These are phyloP conservation scores for Parastagonospora nodorum DNA, from an alignment of 2,329 filamentous ascomycete species.

Conservation along the genomic window DNA sequence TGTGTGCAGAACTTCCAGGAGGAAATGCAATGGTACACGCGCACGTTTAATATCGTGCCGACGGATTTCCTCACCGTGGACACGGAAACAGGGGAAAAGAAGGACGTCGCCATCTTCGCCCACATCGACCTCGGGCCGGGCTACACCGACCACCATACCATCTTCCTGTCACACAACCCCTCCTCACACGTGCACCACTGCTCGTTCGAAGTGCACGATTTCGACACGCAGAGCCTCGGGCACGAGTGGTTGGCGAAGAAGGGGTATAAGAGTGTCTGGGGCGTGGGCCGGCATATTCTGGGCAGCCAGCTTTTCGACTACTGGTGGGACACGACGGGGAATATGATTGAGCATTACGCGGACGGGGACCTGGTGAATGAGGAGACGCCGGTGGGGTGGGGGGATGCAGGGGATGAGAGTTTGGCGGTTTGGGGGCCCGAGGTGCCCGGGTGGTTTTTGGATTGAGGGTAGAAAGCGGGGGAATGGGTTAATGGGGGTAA, in stretches of 20 bases:
- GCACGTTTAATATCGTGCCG: constrained; percentile 54
- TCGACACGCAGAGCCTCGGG: constrained; percentile 71
- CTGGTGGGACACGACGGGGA: constrained; percentile 67
- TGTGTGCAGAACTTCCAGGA: constrained; percentile 46
- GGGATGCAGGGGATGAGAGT: constrained; percentile 48
- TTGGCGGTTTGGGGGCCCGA: constrained; percentile 52
- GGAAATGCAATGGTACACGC: constrained; percentile 52
- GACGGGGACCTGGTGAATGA: constrained; percentile 71
- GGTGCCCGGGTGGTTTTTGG: constrained; percentile 45
- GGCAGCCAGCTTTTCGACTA: constrained; percentile 76
- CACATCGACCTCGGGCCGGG: constrained; percentile 59
- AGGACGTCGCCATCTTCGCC: constrained; percentile 56
- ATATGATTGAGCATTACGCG: constrained; percentile 73
- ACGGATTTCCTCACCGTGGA: constrained; percentile 51
- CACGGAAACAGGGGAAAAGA: constrained; percentile 10
- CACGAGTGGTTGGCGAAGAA: constrained; percentile 70
- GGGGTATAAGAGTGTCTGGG: constrained; percentile 70
- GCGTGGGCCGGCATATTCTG: constrained; percentile 71
- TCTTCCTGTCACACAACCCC: constrained; percentile 55
- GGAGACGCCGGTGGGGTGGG: constrained; percentile 54
- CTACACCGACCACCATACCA: constrained; percentile 61
- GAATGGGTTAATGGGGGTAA: too few relatives aligned
- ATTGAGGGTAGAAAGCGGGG: constrained; percentile 13
- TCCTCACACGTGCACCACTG: constrained; percentile 67
- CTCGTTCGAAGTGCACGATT: constrained; percentile 71